Evolutionary conservation across 1,139 yeast genomes (phyloP).

Genomic region (Debaryomyces udenii): DNA sequence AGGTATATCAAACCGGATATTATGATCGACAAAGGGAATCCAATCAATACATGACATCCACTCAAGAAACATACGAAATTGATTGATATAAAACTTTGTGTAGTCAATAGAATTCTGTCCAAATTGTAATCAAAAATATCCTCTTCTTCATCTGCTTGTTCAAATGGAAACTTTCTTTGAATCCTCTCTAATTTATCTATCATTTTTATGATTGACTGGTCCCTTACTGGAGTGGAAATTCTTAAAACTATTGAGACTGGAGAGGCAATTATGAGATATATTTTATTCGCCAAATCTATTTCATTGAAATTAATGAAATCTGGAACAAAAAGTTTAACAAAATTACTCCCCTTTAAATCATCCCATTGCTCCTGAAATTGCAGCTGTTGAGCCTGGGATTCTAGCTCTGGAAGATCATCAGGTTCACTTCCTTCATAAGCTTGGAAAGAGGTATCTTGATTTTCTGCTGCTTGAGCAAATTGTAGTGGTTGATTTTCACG

Average conservation of each 20-base stretch:
- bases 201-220: conserved; percentile 19
- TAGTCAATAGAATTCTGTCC: conserved; percentile 21
- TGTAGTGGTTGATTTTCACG: conserved; percentile 5
- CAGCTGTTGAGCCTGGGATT: background rate
- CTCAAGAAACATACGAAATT: conserved; percentile 19
- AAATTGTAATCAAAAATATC: conserved; percentile 21
- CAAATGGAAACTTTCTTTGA: conserved; percentile 3
- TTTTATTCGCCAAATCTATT: conserved; percentile 15
- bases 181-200: conserved; percentile 10
- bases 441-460: background rate
- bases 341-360: background rate
- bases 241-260: conserved; percentile 51
- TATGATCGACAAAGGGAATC: conserved; percentile 15
- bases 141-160: conserved; percentile 7
- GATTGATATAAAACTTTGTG: conserved; percentile 25
- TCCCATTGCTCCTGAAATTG: background rate
- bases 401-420: background rate
- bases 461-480: background rate
- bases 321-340: conserved; percentile 30
- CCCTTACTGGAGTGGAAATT: conserved; percentile 52
- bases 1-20: conserved; percentile 11
- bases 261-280: conserved; percentile 34
- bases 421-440: background rate
- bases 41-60: conserved; percentile 16
- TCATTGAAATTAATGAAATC: conserved; percentile 15